Conservation (phyloP, 805 yeast genomes). For the Peterozyma toletana region DNA sequence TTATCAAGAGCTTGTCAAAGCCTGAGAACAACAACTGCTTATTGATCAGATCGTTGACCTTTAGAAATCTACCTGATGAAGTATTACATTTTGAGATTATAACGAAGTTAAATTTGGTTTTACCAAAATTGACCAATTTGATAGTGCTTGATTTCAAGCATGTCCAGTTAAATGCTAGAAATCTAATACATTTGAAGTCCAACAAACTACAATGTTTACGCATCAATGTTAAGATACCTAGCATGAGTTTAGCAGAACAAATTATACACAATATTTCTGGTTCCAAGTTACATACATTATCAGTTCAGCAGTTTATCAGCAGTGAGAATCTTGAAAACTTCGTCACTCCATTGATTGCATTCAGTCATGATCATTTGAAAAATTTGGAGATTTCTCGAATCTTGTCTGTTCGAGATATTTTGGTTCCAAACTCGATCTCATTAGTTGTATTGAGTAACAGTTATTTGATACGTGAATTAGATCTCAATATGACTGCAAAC, state of each 20-base stretch:
- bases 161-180: not conserved
- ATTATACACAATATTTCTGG: not conserved
- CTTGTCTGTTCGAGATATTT: not conserved
- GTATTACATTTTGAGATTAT: not conserved
- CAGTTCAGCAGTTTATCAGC: not conserved
- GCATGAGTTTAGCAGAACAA: no score
- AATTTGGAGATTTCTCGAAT: constrained; percentile 1
- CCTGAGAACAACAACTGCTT: not conserved
- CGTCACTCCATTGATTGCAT: not conserved
- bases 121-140: constrained; percentile 1
- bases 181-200: not conserved
- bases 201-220: not conserved
- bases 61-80: not conserved
- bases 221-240: constrained; percentile 1
- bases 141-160: constrained; percentile 1
- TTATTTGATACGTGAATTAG: constrained; percentile 1
- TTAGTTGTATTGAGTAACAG: not conserved
- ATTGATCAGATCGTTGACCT: not conserved
- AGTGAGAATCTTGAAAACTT: constrained; percentile 1
- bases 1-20: not conserved
- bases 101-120: not conserved
- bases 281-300: not conserved
- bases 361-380: not conserved
- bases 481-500: not conserved
- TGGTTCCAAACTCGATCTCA: not conserved